Evolutionary conservation across 176 grass and related monocot genomes (phyloP).

Genomic region (Triticum monococcum): DNA sequence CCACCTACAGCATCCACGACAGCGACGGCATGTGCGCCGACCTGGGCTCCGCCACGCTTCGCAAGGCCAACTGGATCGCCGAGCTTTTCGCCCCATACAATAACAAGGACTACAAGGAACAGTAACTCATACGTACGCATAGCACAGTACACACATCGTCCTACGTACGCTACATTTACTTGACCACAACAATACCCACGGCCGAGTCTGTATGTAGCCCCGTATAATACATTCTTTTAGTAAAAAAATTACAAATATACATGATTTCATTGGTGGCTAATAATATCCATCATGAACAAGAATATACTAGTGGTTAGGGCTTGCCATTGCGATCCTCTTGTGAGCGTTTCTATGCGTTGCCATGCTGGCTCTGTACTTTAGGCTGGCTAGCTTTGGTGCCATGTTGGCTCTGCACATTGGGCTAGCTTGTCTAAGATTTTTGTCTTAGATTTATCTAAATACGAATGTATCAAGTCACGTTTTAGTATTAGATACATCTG

Average conservation of each 20-base stretch:
- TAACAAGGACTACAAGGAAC: conserved; percentile 90
- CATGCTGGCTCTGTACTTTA: no score
- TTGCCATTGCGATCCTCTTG: no score
- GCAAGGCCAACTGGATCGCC: conserved; percentile 74
- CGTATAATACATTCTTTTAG: background rate
- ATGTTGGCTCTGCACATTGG: no score
- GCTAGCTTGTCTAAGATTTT: no score
- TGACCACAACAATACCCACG: background rate
- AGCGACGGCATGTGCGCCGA: conserved; percentile 93
- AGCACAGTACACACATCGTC: background rate
- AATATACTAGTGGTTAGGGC: no score
- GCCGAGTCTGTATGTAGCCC: background rate
- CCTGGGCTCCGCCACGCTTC: conserved; percentile 61
- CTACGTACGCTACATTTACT: background rate
- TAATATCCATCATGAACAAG: no score
- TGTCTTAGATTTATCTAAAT: no score
- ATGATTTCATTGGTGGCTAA: background rate
- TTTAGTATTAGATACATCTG: no score
- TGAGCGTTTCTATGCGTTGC: no score
- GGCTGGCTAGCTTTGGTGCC: no score
- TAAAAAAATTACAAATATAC: background rate
- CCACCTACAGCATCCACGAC: conserved; percentile 97
- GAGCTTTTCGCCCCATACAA: conserved; percentile 85
- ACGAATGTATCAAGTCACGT: no score
- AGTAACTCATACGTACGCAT: background rate